These are phyloP conservation scores for Daldinia loculata DNA, from an alignment of 495 filamentous ascomycete genomes.

Conservation along the genomic window DNA sequence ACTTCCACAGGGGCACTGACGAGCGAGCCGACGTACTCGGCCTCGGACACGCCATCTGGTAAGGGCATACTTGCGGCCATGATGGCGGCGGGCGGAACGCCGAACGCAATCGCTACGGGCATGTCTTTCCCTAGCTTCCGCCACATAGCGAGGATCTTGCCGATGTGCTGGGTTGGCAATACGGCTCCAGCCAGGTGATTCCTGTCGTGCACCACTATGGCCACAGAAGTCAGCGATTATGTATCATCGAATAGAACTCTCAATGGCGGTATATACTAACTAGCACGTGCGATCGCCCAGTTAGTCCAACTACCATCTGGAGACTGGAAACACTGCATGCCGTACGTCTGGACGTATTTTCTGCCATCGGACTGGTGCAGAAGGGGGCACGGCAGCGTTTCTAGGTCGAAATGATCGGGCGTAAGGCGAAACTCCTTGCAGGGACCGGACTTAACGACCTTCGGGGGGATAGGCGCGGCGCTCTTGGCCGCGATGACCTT, in stretches of 20 bases:
- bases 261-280: not conserved
- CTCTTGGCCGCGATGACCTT: not conserved
- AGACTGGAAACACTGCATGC: not conserved
- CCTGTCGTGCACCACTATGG: not conserved
- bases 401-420: not conserved
- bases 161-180: not conserved
- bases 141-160: not conserved
- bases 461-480: not conserved
- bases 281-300: not conserved
- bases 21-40: not conserved
- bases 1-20: not conserved
- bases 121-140: not conserved
- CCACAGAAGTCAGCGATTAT: not conserved
- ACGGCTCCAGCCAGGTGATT: not conserved
- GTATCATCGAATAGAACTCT: no score
- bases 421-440: not conserved
- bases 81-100: not conserved
- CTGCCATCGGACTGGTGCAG: not conserved
- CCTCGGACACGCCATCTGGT: not conserved
- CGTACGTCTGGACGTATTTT: not conserved
- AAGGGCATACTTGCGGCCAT: not conserved
- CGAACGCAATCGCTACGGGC: not conserved
- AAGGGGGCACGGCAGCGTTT: not conserved
- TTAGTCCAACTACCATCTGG: not conserved
- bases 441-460: not conserved